Conservation (phyloP, 1,139 yeast genomes). For the Suhomyces bokatorum region DNA sequence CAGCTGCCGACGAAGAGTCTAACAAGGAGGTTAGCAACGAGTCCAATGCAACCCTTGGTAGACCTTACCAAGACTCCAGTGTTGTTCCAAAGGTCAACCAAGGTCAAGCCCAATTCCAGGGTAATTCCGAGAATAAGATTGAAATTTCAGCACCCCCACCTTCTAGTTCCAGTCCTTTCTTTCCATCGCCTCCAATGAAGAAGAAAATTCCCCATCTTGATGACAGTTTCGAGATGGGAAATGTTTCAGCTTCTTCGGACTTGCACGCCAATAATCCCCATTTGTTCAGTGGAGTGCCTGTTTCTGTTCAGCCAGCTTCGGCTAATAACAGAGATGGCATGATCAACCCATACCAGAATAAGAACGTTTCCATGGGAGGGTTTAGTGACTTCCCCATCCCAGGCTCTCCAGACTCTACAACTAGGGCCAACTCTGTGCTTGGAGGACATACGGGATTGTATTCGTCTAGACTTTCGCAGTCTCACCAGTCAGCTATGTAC, state of each 20-base stretch:
- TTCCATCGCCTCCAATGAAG: conserved; percentile 8
- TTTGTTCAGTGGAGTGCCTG: not conserved
- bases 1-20: conserved; percentile 5
- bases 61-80: not conserved
- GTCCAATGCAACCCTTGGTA: not conserved
- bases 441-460: conserved; percentile 37
- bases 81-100: not conserved
- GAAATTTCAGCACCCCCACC: not conserved
- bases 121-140: not conserved
- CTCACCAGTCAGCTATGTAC: conserved; percentile 48
- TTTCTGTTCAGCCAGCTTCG: not conserved
- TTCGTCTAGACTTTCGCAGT: conserved; percentile 45
- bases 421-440: conserved; percentile 48
- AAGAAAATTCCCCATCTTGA: conserved; percentile 25
- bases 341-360: conserved; percentile 31
- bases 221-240: conserved; percentile 31
- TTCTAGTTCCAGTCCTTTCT: conserved; percentile 1
- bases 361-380: conserved; percentile 26
- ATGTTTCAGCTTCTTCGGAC: conserved; percentile 12
- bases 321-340: conserved; percentile 18
- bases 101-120: not conserved
- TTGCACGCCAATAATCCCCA: conserved; percentile 1
- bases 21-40: conserved; percentile 10
- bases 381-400: conserved; percentile 50
- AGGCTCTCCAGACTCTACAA: conserved; percentile 48